phyloP scores from a whole-genome alignment of 1,284 basidiomycete species.

The Cutaneotrichosporon cyanovorans region DNA sequence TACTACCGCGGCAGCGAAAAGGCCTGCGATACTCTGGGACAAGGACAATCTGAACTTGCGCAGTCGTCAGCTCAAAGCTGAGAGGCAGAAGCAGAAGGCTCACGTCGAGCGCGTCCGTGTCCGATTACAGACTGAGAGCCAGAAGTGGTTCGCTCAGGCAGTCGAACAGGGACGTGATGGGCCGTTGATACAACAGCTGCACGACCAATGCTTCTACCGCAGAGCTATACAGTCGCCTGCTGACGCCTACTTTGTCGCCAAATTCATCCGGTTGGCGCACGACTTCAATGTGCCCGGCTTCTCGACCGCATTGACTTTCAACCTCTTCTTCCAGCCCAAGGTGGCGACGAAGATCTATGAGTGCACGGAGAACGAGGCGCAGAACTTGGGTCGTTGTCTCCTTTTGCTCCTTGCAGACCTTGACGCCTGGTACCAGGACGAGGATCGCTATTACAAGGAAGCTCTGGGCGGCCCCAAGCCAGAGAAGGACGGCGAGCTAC shows the following conservation, averaged over 20 bases:
- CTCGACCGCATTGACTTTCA: conserved; percentile 75
- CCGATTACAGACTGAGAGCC: conserved; percentile 75
- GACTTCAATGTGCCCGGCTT: conserved; percentile 78
- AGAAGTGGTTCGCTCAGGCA: conserved; percentile 72
- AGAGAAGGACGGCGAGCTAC: conserved; percentile 22
- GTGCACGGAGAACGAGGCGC: conserved; percentile 91
- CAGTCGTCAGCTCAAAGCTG: conserved; percentile 27
- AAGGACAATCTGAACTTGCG: conserved; percentile 22
- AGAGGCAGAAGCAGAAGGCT: conserved; percentile 32
- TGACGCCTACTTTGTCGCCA: conserved; percentile 90
- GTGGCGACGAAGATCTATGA: conserved; percentile 79
- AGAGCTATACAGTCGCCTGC: conserved; percentile 85
- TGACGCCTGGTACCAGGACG: conserved; percentile 66
- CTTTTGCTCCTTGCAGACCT: conserved; percentile 68
- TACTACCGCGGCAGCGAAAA: too few species aligned
- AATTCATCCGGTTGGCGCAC: conserved; percentile 83
- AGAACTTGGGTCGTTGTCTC: conserved; percentile 88
- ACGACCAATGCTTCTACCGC: conserved; percentile 85
- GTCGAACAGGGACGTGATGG: conserved; percentile 17
- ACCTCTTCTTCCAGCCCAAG: conserved; percentile 74
- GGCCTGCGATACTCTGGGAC: too few species aligned
- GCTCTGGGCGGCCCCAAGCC: conserved; percentile 42
- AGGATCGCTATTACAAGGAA: conserved; percentile 48
- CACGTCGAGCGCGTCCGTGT: conserved; percentile 51
- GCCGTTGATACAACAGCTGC: conserved; percentile 21